Evolutionary conservation across 139 green algal genomes (phyloP).

Genomic region (Chlorella sp.): DNA sequence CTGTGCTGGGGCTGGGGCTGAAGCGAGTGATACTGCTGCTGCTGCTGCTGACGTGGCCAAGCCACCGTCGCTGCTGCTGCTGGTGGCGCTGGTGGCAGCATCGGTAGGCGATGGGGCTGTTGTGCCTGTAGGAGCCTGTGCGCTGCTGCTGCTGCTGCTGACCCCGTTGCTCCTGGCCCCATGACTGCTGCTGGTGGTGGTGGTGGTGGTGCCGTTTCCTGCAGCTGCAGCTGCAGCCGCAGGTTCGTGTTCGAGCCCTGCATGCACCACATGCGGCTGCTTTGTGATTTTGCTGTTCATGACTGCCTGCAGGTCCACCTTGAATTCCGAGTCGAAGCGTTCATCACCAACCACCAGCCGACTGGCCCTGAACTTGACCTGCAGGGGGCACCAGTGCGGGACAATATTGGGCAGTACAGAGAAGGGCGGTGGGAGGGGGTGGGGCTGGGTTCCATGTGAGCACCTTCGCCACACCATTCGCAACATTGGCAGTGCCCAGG

Average conservation of each 20-base stretch:
- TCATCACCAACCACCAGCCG: slow-evolving; percentile 28
- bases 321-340: slow-evolving; percentile 35
- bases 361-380: slow-evolving; percentile 35
- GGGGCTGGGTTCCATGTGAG: too few species aligned
- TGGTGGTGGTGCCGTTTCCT: background rate
- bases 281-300: slow-evolving; percentile 7
- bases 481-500: too few species aligned
- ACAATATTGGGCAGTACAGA: too few species aligned
- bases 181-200: slow-evolving; percentile 5
- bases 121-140: too few species aligned
- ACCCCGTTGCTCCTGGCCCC: too few species aligned
- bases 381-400: too few species aligned
- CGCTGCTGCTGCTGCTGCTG: too few species aligned
- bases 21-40: too few species aligned
- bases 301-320: slow-evolving; percentile 22
- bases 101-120: too few species aligned
- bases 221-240: background rate
- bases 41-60: background rate
- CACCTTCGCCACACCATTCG: too few species aligned
- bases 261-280: background rate
- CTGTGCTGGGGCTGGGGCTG: background rate
- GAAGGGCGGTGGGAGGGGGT: too few species aligned
- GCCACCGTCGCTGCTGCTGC: background rate
- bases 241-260: background rate
- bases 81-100: too few species aligned